Conservation (phyloP, 768 basidiomycete species). For the Hortiboletus flavorubellus region DNA sequence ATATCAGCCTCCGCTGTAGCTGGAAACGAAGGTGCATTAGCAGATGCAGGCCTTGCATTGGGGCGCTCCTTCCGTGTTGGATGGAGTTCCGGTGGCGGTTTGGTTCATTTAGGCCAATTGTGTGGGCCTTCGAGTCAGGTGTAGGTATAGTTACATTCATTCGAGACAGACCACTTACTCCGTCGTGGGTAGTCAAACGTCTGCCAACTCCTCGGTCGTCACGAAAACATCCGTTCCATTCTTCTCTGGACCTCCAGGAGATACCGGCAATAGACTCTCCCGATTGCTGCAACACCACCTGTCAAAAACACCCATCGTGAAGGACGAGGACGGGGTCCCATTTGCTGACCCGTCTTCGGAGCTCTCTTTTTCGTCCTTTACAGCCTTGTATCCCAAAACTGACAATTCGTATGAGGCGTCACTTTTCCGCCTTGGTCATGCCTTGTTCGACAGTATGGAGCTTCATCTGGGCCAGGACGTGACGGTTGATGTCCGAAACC, state of each 20-base stretch:
- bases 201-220: conserved; percentile 64
- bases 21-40: conserved; percentile 59
- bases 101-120: conserved; percentile 76
- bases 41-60: conserved; percentile 82
- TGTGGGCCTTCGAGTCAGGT: conserved; percentile 51
- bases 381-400: conserved; percentile 62
- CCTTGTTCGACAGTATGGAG: conserved; percentile 84
- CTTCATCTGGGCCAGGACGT: conserved; percentile 52
- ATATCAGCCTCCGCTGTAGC: conserved; percentile 60
- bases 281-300: conserved; percentile 78
- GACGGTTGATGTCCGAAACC: conserved; percentile 59
- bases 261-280: conserved; percentile 42
- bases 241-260: conserved; percentile 31
- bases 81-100: conserved; percentile 79
- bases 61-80: conserved; percentile 88
- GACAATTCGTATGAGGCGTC: conserved; percentile 73
- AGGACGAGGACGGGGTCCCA: conserved; percentile 68
- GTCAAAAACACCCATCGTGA: conserved; percentile 63
- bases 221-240: conserved; percentile 48
- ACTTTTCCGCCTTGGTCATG: conserved; percentile 84
- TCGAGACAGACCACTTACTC: conserved; percentile 6
- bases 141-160: conserved; percentile 40
- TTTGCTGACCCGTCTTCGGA: conserved; percentile 59
- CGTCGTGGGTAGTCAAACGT: conserved; percentile 39
- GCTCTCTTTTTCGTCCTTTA: conserved; percentile 78